A percentile compares a stretch with the other conserved stretches of the same genome.
Evolutionary conservation across 2,329 filamentous ascomycete genomes (phyloP).

Genomic region (Herpotrichia juniperi): DNA sequence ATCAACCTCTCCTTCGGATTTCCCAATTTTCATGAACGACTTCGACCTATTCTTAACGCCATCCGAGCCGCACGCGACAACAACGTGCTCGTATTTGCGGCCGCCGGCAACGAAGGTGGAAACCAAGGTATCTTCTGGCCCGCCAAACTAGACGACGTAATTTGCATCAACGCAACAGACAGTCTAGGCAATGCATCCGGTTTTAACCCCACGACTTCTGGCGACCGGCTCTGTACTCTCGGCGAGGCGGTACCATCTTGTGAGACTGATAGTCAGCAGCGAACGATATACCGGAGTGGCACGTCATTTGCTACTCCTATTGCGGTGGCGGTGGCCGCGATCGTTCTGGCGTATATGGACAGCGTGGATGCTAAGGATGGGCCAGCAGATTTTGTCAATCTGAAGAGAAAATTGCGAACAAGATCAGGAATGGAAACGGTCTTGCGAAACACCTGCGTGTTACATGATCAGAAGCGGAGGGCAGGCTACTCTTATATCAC

Average conservation of each 20-base stretch:
- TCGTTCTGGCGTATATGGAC: neutral
- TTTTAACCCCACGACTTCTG: neutral
- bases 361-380: neutral
- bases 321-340: neutral
- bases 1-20: slow-evolving; percentile 7
- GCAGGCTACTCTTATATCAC: neutral
- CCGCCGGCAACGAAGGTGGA: neutral
- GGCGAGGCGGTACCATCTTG: neutral
- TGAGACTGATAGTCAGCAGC: neutral
- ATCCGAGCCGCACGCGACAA: neutral
- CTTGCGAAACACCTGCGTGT: neutral
- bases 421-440: neutral
- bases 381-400: neutral
- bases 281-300: neutral
- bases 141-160: neutral
- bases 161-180: neutral
- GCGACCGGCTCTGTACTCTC: neutral
- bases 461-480: neutral
- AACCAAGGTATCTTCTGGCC: slow-evolving; percentile 1
- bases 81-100: neutral
- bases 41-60: neutral
- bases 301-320: slow-evolving; percentile 1
- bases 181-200: neutral
- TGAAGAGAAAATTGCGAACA: neutral
- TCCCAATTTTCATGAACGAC: neutral